Percentiles rank a stretch among this genome's conserved stretches.
Conservation (phyloP, 2,329 filamentous ascomycete species). For the Cryphonectria japonica region DNA sequence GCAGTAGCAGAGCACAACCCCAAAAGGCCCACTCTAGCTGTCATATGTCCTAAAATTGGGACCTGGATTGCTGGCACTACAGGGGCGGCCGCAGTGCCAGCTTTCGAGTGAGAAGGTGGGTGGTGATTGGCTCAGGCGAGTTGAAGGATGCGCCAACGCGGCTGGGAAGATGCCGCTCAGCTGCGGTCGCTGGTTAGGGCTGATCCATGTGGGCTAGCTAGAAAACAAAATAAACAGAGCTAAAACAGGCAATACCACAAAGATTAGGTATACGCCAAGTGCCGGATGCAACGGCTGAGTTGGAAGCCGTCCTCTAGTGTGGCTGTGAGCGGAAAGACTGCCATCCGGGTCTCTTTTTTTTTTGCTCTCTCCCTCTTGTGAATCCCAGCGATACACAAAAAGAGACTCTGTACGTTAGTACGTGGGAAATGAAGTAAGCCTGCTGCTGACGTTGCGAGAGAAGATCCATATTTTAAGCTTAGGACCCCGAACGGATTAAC, state of each 20-base stretch:
- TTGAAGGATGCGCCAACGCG: neutral
- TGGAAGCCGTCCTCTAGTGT: slow-evolving; percentile 2
- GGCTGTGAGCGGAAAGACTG: slow-evolving; percentile 16
- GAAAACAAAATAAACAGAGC: neutral
- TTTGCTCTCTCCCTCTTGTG: neutral
- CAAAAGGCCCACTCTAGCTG: slow-evolving; percentile 3
- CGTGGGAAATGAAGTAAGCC: neutral
- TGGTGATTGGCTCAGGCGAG: slow-evolving; percentile 1
- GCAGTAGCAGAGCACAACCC: neutral
- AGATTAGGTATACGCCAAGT: neutral
- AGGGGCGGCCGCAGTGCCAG: neutral
- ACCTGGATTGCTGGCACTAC: neutral
- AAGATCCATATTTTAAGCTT: slow-evolving; percentile 1
- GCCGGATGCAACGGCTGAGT: neutral
- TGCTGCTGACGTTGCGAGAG: neutral
- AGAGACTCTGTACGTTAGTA: neutral
- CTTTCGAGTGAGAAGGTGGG: neutral
- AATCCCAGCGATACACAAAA: neutral
- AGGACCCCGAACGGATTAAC: neutral
- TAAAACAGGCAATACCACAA: neutral
- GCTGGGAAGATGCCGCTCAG: neutral
- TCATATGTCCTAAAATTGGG: slow-evolving; percentile 15
- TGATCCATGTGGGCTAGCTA: neutral
- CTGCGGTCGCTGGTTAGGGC: slow-evolving; percentile 3
- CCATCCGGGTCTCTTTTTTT: slow-evolving; percentile 7